These are phyloP conservation scores for Dujonia santamariae DNA, from an alignment of 1,139 yeast species.

Conservation along the genomic window DNA sequence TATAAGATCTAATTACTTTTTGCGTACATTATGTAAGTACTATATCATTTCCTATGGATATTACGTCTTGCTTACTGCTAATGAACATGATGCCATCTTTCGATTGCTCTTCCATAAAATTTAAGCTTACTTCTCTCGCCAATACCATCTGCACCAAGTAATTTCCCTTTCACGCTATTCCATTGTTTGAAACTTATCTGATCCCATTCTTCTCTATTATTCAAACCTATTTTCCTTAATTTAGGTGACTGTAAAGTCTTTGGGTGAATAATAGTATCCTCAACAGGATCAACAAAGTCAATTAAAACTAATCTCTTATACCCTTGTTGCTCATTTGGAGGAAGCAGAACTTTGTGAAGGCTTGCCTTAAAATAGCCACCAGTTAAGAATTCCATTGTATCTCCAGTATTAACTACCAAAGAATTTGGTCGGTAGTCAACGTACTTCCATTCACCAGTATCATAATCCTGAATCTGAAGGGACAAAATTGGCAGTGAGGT, in stretches of 20 bases:
- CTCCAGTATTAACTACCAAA: constrained; percentile 48
- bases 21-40: too few relatives aligned
- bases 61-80: too few relatives aligned
- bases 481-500: constrained; percentile 50
- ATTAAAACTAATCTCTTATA: constrained; percentile 41
- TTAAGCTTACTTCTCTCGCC: constrained; percentile 30
- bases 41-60: too few relatives aligned
- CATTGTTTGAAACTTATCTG: constrained; percentile 30
- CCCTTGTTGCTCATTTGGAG: constrained; percentile 40
- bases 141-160: constrained; percentile 31
- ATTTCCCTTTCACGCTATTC: constrained; percentile 36
- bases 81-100: constrained; percentile 43
- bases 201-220: constrained; percentile 29
- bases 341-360: constrained; percentile 44
- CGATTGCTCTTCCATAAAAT: constrained; percentile 32
- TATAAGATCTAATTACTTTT: too few relatives aligned
- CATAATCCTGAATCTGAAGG: constrained; percentile 46
- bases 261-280: constrained; percentile 33
- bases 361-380: constrained; percentile 51
- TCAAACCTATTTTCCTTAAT: constrained; percentile 24
- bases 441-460: constrained; percentile 46
- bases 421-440: constrained; percentile 45
- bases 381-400: constrained; percentile 45
- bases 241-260: constrained; percentile 30
- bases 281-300: constrained; percentile 39